These are phyloP conservation scores for Rosa rugosa DNA, from an alignment of 306 rosid genomes.

Conservation along the genomic window DNA sequence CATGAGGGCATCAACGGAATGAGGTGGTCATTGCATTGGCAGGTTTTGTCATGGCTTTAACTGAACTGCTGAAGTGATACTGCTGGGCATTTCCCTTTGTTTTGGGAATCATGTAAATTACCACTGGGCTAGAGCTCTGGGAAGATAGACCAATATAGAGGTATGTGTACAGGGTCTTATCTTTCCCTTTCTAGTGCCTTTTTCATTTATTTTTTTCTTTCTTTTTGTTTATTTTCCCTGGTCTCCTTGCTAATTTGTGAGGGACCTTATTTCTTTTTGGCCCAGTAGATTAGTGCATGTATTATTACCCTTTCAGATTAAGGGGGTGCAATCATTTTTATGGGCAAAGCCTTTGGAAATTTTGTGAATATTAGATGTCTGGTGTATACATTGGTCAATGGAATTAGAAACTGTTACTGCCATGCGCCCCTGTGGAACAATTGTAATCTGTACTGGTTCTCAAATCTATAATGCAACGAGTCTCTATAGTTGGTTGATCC, in stretches of 20 bases:
- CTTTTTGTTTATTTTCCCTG: conserved; percentile 18
- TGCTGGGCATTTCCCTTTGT: conserved; percentile 49
- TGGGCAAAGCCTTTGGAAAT: conserved; percentile 71
- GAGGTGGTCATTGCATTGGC: conserved; percentile 43
- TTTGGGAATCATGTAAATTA: conserved; percentile 73
- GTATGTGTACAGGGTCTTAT: conserved; percentile 87
- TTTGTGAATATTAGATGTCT: conserved; percentile 78
- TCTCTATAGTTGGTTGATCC: conserved; percentile 25
- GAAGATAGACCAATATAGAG: conserved; percentile 78
- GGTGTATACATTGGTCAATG: conserved; percentile 44
- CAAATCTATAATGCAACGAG: conserved; percentile 39
- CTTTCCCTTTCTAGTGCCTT: conserved; percentile 48
- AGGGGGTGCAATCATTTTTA: conserved; percentile 69
- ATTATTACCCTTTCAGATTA: conserved; percentile 50
- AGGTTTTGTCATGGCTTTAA: conserved; percentile 49
- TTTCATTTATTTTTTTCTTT: conserved; percentile 28
- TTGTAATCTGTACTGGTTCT: conserved; percentile 38
- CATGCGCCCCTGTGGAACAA: conserved; percentile 32
- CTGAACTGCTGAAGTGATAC: conserved; percentile 33
- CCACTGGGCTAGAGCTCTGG: conserved; percentile 68
- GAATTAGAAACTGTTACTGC: conserved; percentile 34
- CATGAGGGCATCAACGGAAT: conserved; percentile 49
- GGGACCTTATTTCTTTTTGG: conserved; percentile 50
- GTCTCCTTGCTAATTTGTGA: conserved; percentile 48
- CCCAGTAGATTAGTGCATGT: conserved; percentile 76